phyloP scores from a whole-genome alignment of 1,139 yeast genomes.

The Geotrichum bryndzae region DNA sequence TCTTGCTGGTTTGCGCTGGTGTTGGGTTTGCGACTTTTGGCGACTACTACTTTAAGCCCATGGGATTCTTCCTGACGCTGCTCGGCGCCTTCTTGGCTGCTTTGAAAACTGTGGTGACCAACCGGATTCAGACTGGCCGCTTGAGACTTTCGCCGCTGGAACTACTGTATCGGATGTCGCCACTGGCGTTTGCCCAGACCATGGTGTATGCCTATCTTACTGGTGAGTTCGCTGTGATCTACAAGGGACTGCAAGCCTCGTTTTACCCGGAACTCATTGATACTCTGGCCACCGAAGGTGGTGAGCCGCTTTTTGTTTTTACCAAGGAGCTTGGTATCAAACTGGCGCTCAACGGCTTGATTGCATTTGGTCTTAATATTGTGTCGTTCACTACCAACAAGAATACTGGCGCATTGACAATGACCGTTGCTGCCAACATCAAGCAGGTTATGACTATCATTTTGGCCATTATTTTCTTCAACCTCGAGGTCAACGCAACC shows the following conservation, averaged over 20 bases:
- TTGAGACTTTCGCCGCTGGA: constrained; percentile 26
- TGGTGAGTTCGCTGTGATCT: constrained; percentile 23
- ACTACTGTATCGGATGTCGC: constrained; percentile 28
- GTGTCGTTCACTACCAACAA: constrained; percentile 29
- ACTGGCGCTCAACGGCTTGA: constrained; percentile 25
- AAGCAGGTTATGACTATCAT: constrained; percentile 28
- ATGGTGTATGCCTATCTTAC: constrained; percentile 24
- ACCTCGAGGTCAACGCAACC: constrained; percentile 24
- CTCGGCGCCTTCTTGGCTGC: constrained; percentile 29
- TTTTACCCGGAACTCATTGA: constrained; percentile 13
- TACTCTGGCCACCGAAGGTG: not conserved
- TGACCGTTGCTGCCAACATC: constrained; percentile 30
- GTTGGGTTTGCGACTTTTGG: constrained; percentile 26
- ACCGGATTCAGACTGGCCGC: constrained; percentile 27
- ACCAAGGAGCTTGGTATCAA: constrained; percentile 20
- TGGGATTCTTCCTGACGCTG: constrained; percentile 27
- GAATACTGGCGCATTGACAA: constrained; percentile 27
- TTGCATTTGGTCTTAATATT: constrained; percentile 28
- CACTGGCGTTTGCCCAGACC: constrained; percentile 26
- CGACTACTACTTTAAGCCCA: constrained; percentile 25
- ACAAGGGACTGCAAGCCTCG: constrained; percentile 11
- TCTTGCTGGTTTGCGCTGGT: constrained; percentile 22
- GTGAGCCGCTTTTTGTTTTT: constrained; percentile 10
- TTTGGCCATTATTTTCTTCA: constrained; percentile 27
- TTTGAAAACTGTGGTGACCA: constrained; percentile 27